A percentile compares a stretch with the other conserved stretches of the same genome.
Conservation (phyloP, 805 yeast species). For the Metschnikowia colocasiae region DNA sequence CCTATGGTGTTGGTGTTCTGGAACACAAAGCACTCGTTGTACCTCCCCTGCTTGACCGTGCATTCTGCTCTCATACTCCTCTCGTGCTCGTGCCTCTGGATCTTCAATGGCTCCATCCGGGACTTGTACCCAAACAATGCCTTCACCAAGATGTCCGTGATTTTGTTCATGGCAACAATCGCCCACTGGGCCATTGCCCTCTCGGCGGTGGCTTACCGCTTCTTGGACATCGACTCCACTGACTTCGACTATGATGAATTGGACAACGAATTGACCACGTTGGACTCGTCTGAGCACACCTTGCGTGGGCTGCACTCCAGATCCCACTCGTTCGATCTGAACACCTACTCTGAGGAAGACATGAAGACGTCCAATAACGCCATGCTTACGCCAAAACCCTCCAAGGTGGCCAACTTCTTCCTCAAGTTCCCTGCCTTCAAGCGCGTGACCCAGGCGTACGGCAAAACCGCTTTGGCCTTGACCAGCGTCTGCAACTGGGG, state of each 20-base stretch:
- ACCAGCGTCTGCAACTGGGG: constrained; percentile 52
- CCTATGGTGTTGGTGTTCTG: constrained; percentile 69
- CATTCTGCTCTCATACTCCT: constrained; percentile 46
- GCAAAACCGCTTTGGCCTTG: constrained; percentile 19
- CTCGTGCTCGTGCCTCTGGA: constrained; percentile 52
- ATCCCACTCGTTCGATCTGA: constrained; percentile 24
- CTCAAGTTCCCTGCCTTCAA: constrained; percentile 15
- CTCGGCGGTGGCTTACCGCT: constrained; percentile 43
- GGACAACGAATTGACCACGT: constrained; percentile 15
- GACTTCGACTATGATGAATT: constrained; percentile 15
- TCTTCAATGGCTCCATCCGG: constrained; percentile 59
- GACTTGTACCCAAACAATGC: constrained; percentile 72
- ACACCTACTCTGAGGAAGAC: constrained; percentile 18
- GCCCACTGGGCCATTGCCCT: constrained; percentile 56
- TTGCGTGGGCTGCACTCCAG: constrained; percentile 14
- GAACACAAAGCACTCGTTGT: constrained; percentile 51
- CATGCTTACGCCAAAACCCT: constrained; percentile 13
- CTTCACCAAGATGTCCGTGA: constrained; percentile 61
- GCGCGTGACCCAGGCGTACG: constrained; percentile 14
- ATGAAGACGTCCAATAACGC: constrained; percentile 24
- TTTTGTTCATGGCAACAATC: constrained; percentile 50
- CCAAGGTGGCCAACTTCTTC: constrained; percentile 10
- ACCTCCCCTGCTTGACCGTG: constrained; percentile 23
- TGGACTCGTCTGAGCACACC: constrained; percentile 15
- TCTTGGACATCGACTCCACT: constrained; percentile 17